phyloP scores from a whole-genome alignment of 768 basidiomycete species.

The Hemileccinum impolitum region DNA sequence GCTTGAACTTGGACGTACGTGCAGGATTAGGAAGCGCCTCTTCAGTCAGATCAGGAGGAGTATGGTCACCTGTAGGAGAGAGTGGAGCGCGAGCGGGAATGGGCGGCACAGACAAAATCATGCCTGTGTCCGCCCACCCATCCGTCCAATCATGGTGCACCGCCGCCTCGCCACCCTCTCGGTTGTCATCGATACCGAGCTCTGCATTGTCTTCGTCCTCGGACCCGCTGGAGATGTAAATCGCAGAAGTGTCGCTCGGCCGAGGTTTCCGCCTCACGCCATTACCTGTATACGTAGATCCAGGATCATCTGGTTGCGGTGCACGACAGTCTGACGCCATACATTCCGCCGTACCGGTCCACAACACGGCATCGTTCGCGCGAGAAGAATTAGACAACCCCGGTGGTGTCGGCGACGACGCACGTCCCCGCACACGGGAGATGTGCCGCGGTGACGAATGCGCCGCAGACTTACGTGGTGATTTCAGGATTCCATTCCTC shows the following conservation, averaged over 20 bases:
- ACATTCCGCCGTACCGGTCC: background rate
- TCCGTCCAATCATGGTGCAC: background rate
- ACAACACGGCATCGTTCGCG: background rate
- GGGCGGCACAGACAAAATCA: conserved; percentile 27
- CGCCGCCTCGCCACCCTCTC: background rate
- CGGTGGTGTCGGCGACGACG: conserved; percentile 15
- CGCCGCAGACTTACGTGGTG: conserved; percentile 22
- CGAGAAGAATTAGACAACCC: background rate
- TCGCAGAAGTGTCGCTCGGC: conserved; percentile 13
- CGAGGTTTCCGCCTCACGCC: conserved; percentile 2
- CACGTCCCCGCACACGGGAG: background rate
- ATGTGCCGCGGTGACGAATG: conserved; percentile 27
- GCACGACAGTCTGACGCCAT: background rate
- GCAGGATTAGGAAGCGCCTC: background rate
- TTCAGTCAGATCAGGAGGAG: background rate
- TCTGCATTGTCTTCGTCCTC: conserved; percentile 15
- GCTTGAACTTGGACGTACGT: conserved; percentile 20
- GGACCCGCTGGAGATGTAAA: conserved; percentile 28
- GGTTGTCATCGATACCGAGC: background rate
- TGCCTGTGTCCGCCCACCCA: conserved; percentile 17
- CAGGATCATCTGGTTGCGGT: background rate
- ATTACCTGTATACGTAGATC: background rate
- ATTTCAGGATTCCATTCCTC: conserved; percentile 13
- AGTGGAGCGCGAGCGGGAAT: background rate
- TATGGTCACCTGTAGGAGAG: background rate